Percentiles rank a stretch among this genome's conserved stretches.
Evolutionary conservation across 177 flowering plant genomes (phyloP).

Genomic region (Vitis hybrid): DNA sequence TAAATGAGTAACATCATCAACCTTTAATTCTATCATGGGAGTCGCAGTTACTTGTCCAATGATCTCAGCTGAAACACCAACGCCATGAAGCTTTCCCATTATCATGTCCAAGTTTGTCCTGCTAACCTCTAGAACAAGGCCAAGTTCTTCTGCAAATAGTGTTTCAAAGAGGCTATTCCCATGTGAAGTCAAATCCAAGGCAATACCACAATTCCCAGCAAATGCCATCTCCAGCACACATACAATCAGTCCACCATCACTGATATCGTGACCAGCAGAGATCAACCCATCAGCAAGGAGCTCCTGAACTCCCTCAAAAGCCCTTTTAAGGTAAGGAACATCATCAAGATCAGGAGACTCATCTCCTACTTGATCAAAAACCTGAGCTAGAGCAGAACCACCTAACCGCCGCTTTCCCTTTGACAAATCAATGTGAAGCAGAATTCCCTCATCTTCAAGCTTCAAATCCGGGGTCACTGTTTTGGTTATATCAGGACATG

Average conservation of each 20-base stretch:
- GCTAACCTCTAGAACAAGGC: slow-evolving; percentile 78
- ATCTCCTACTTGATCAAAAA: slow-evolving; percentile 78
- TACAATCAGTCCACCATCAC: slow-evolving; percentile 87
- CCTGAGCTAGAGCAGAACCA: slow-evolving; percentile 94
- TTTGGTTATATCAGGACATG: slow-evolving; percentile 90
- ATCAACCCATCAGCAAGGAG: slow-evolving; percentile 61
- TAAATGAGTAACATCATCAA: slow-evolving; percentile 55
- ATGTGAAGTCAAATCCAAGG: slow-evolving; percentile 49
- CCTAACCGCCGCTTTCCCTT: slow-evolving; percentile 84
- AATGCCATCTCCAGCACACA: slow-evolving; percentile 84
- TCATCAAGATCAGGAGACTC: slow-evolving; percentile 91
- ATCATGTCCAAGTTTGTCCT: slow-evolving; percentile 49
- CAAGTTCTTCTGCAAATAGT: slow-evolving; percentile 90
- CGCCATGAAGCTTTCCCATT: slow-evolving; percentile 33
- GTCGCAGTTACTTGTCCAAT: slow-evolving; percentile 62
- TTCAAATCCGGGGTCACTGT: slow-evolving; percentile 95
- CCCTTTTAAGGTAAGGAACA: slow-evolving; percentile 66
- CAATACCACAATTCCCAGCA: slow-evolving; percentile 84
- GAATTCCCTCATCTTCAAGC: slow-evolving; percentile 73
- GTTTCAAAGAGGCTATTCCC: slow-evolving; percentile 53
- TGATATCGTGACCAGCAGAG: slow-evolving; percentile 91
- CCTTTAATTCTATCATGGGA: slow-evolving; percentile 43
- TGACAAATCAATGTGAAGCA: slow-evolving; percentile 82
- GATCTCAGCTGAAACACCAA: slow-evolving; percentile 50
- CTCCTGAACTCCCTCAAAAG: slow-evolving; percentile 67